Conservation (phyloP, 495 filamentous ascomycete genomes). For the Pseudotulostoma volvatum region DNA sequence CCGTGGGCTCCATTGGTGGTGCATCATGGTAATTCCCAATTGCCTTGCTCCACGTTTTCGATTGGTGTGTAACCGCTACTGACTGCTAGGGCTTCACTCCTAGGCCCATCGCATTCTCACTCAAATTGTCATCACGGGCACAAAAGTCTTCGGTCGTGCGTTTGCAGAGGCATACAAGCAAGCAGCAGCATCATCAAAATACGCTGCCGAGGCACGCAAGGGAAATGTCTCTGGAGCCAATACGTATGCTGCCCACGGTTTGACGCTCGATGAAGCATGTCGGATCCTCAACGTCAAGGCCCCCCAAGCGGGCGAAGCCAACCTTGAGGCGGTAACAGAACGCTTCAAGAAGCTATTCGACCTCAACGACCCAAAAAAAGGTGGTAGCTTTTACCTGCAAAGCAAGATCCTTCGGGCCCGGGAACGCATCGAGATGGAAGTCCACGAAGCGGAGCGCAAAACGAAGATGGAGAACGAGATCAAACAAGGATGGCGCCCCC, state of each 20-base stretch:
- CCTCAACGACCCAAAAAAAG: conserved; percentile 80
- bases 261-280: conserved; percentile 92
- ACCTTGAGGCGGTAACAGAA: conserved; percentile 61
- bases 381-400: conserved; percentile 94
- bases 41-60: no score
- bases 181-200: conserved; percentile 70
- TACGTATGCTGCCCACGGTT: conserved; percentile 44
- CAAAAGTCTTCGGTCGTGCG: conserved; percentile 81
- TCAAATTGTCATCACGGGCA: conserved; percentile 78
- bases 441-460: conserved; percentile 31
- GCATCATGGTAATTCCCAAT: no score
- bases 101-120: conserved; percentile 92
- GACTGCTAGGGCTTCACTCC: no score
- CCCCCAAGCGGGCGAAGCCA: conserved; percentile 56
- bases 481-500: conserved; percentile 80
- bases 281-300: conserved; percentile 94
- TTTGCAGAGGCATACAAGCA: conserved; percentile 85
- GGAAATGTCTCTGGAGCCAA: conserved; percentile 31
- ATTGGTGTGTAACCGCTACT: no score
- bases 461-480: conserved; percentile 46
- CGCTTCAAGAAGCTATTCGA: conserved; percentile 94
- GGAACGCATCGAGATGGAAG: conserved; percentile 80
- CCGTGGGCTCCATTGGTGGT: no score
- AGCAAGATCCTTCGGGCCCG: conserved; percentile 87
- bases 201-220: conserved; percentile 46